Evolutionary conservation across 2,329 filamentous ascomycete genomes (phyloP).

Genomic region (Cladophialophora exuberans): DNA sequence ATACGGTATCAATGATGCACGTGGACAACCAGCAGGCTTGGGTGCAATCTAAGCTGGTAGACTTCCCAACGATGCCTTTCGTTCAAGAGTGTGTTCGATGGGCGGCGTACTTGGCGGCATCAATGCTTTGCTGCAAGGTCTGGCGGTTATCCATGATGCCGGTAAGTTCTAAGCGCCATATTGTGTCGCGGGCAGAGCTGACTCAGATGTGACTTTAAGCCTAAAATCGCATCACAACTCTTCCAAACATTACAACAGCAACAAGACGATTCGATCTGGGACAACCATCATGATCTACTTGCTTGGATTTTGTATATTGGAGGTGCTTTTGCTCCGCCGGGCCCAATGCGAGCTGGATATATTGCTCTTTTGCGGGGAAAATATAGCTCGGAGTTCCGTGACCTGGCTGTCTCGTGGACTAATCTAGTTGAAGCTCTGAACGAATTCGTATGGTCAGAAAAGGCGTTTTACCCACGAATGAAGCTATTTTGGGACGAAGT

Average conservation of each 20-base stretch:
- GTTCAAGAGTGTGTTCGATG: constrained; percentile 43
- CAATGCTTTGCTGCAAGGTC: constrained; percentile 46
- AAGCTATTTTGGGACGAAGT: no score
- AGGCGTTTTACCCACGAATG: no score
- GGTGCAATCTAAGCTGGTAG: constrained; percentile 45
- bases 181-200: neutral
- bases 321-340: constrained; percentile 42
- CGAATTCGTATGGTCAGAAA: no score
- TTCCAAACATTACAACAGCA: constrained; percentile 39
- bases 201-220: neutral
- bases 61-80: constrained; percentile 31
- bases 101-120: constrained; percentile 48
- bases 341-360: constrained; percentile 38
- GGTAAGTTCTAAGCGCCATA: constrained; percentile 38
- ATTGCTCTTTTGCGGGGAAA: no score
- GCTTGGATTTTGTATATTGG: constrained; percentile 45
- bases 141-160: constrained; percentile 47
- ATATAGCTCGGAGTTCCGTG: no score
- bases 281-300: constrained; percentile 39
- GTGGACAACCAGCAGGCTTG: constrained; percentile 49
- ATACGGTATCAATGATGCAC: constrained; percentile 36
- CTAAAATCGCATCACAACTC: constrained; percentile 35
- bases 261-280: constrained; percentile 39
- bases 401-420: no score
- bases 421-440: no score